phyloP scores from a whole-genome alignment of 2,329 filamentous ascomycete genomes.

The Beauveria varroae region DNA sequence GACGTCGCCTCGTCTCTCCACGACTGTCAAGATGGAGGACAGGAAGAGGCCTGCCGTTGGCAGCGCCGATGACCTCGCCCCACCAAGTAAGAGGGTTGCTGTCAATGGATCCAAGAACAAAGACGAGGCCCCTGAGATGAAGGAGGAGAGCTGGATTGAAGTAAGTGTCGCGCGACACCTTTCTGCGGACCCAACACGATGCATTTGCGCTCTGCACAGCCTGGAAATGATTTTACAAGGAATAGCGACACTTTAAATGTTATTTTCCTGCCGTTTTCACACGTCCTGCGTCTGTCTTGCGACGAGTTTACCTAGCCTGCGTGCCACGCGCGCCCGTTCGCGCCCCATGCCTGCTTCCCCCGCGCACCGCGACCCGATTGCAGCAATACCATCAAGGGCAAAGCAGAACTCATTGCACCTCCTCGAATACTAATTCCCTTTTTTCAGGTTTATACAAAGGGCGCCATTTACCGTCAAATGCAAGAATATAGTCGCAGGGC shows the following conservation, averaged over 20 bases:
- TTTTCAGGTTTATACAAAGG: slow-evolving; percentile 52
- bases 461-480: slow-evolving; percentile 96
- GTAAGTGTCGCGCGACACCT: slow-evolving; percentile 45
- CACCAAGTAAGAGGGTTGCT: slow-evolving; percentile 86
- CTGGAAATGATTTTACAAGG: background rate
- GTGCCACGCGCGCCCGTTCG: background rate
- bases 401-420: background rate
- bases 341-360: background rate
- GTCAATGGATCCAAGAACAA: slow-evolving; percentile 66
- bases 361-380: background rate
- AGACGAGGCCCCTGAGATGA: slow-evolving; percentile 47
- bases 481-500: slow-evolving; percentile 94
- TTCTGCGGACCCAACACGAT: slow-evolving; percentile 10
- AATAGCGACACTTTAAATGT: background rate
- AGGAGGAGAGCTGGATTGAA: slow-evolving; percentile 56
- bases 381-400: background rate
- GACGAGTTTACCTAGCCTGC: background rate
- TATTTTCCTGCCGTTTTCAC: background rate
- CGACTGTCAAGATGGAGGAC: slow-evolving; percentile 96
- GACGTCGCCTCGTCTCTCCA: slow-evolving; percentile 67
- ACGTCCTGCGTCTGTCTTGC: background rate
- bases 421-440: slow-evolving; percentile 16
- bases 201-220: background rate
- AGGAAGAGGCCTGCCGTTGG: slow-evolving; percentile 88
- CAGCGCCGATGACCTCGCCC: slow-evolving; percentile 74